A percentile compares a stretch with the other conserved stretches of the same genome.
phyloP scores from a whole-genome alignment of 2,329 filamentous ascomycete species.

The Onygenales sp. region DNA sequence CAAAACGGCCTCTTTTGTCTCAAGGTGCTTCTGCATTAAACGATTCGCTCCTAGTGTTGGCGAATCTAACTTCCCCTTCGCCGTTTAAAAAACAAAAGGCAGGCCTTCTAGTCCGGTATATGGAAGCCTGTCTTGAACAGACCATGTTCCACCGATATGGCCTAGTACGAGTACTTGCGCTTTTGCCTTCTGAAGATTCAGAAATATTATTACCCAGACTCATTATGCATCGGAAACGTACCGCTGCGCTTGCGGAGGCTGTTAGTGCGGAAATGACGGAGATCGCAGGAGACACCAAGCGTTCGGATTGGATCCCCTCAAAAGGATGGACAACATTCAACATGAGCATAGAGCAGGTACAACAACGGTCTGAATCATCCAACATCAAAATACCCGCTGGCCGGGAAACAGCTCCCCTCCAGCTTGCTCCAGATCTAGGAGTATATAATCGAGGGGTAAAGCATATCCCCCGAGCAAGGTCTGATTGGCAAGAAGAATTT shows the following conservation, averaged over 20 bases:
- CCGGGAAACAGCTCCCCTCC: constrained; percentile 18
- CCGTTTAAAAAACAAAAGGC: constrained; percentile 48
- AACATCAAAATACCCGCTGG: constrained; percentile 21
- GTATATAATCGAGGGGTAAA: constrained; percentile 8
- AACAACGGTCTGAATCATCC: constrained; percentile 19
- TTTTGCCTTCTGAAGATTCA: constrained; percentile 56
- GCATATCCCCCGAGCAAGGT: constrained; percentile 27
- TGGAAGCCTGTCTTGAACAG: constrained; percentile 48
- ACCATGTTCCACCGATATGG: constrained; percentile 65
- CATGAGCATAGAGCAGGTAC: constrained; percentile 19
- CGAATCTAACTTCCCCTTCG: constrained; percentile 53
- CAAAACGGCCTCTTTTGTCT: constrained; percentile 21
- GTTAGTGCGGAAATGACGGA: constrained; percentile 32
- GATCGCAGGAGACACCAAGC: constrained; percentile 25
- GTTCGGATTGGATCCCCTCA: constrained; percentile 13
- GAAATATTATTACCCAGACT: constrained; percentile 50
- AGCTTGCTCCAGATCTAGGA: constrained; percentile 16
- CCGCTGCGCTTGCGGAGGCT: constrained; percentile 50
- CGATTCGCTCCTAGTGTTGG: constrained; percentile 62
- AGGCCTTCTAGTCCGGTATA: constrained; percentile 48
- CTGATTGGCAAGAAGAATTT: constrained; percentile 33
- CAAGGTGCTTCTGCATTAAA: constrained; percentile 47
- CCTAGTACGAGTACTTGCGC: constrained; percentile 67
- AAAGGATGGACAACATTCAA: constrained; percentile 19
- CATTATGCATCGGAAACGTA: constrained; percentile 46